Evolutionary conservation across 1,139 yeast genomes (phyloP), one percentile per base, ranked within the genome.

Genomic region (Scheffersomyces stambukii): DNA sequence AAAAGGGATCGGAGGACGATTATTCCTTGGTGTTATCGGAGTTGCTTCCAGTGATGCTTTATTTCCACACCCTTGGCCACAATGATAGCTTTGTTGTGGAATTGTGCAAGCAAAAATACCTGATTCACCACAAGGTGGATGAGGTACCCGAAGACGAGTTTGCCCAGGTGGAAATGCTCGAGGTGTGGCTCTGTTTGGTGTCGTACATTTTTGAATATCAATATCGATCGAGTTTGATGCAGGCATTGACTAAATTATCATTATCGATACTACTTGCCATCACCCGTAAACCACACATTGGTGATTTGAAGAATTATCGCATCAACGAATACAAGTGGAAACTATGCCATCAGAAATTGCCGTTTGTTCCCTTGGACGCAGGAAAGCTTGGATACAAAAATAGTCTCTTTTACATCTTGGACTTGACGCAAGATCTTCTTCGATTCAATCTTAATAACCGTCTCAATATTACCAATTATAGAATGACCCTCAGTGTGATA

Each of bases 271-370:
- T 60, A 28, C 42, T 57, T 21, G 50, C 44, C 29, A 36, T 64
- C 8, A 34, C 37, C 5, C 19, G 41, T 1, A 13, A 21, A 6
- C 13, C 49, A n/a, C 35, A 35, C 8, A n/a, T n/a, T n/a, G n/a
- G n/a, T n/a, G n/a, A n/a, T n/a, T 36, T 58, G 4, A 34, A 43
- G 7, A 33, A 42, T 1, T 47, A 41, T 20, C 48, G 46, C 15
- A 57, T 67, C 13, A 53, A 66, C 31, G 72, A 65, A 36, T 56
- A 51, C 35, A 53, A 53, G 28, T 64, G 70, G 67, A 66, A 65
- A 35, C 39, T 65, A 25, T 60, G 68, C 27, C 72, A 60, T 35
- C 72, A 65, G 29, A 56, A 52, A 30, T 23, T 38, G 5, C 71
- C 72, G 1, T 38, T 60, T 11, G 42, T 66, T 2, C 65, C 65